phyloP scores from a whole-genome alignment of 2,329 filamentous ascomycete species.

The Amesomyces nigricolor region DNA sequence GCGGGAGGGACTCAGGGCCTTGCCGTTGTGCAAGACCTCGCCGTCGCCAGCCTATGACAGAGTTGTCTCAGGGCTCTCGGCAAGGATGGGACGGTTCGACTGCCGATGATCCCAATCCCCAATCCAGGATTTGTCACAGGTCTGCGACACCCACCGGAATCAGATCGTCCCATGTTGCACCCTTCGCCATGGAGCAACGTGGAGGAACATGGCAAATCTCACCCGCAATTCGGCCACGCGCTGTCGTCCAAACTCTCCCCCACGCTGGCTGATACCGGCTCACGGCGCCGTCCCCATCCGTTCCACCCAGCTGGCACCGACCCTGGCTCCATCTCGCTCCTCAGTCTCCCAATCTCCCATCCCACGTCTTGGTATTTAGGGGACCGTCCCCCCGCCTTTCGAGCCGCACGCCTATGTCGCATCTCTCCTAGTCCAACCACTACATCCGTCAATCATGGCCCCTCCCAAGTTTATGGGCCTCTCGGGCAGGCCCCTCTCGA shows the following conservation, averaged over 20 bases:
- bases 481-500: slow-evolving; percentile 50
- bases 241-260: slow-evolving; percentile 2
- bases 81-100: neutral
- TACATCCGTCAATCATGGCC: slow-evolving; percentile 37
- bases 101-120: slow-evolving; percentile 15
- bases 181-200: slow-evolving; percentile 9
- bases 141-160: slow-evolving; percentile 4
- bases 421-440: neutral
- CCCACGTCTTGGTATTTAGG: slow-evolving; percentile 12
- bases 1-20: neutral
- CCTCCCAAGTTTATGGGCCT: slow-evolving; percentile 54
- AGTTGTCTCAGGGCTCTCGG: neutral
- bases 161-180: slow-evolving; percentile 10
- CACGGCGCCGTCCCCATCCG: slow-evolving; percentile 4
- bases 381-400: neutral
- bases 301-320: slow-evolving; percentile 10
- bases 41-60: slow-evolving; percentile 5
- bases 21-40: neutral
- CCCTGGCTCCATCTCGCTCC: neutral
- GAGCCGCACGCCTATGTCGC: neutral
- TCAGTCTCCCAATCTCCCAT: neutral
- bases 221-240: neutral
- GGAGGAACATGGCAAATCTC: neutral
- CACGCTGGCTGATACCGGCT: slow-evolving; percentile 11
- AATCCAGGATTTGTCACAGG: slow-evolving; percentile 6